Conservation (phyloP, 2,329 filamentous ascomycete species). For the Knufia petricola region DNA sequence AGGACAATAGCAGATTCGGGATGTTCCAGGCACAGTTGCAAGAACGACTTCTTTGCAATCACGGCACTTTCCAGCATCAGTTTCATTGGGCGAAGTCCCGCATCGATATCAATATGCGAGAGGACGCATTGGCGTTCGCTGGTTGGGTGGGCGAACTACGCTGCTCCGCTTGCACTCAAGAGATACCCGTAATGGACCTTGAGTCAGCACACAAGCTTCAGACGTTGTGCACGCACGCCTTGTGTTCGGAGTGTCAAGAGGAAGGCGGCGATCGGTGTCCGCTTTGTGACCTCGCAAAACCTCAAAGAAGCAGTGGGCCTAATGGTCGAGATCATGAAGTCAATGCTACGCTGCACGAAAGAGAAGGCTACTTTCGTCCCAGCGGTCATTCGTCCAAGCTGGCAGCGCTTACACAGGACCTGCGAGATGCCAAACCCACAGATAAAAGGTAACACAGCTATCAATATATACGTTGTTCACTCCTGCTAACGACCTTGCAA, state of each 20-base stretch:
- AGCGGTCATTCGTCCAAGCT: conserved; percentile 29
- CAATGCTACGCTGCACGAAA: neutral
- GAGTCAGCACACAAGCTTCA: conserved; percentile 23
- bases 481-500: conserved; percentile 19
- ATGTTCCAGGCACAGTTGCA: conserved; percentile 41
- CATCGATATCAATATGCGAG: conserved; percentile 29
- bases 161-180: conserved; percentile 27
- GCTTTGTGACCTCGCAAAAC: neutral
- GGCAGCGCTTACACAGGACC: conserved; percentile 27
- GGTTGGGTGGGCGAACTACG: conserved; percentile 25
- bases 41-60: conserved; percentile 42
- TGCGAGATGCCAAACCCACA: conserved; percentile 22
- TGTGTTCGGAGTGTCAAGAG: conserved; percentile 27
- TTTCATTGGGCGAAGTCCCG: conserved; percentile 34
- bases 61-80: conserved; percentile 40
- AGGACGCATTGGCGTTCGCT: conserved; percentile 26
- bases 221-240: conserved; percentile 26
- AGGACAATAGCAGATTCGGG: conserved; percentile 32
- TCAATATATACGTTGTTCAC: neutral
- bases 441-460: conserved; percentile 4
- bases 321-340: neutral
- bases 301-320: no score
- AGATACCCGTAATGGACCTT: conserved; percentile 19
- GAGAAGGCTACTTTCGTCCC: conserved; percentile 24
- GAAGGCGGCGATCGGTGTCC: conserved; percentile 7